A percentile compares a stretch with the other conserved stretches of the same genome.
Conservation (phyloP, 2,329 filamentous ascomycete species). For the Ophiognomonia clavigignenti-juglandacearum region DNA sequence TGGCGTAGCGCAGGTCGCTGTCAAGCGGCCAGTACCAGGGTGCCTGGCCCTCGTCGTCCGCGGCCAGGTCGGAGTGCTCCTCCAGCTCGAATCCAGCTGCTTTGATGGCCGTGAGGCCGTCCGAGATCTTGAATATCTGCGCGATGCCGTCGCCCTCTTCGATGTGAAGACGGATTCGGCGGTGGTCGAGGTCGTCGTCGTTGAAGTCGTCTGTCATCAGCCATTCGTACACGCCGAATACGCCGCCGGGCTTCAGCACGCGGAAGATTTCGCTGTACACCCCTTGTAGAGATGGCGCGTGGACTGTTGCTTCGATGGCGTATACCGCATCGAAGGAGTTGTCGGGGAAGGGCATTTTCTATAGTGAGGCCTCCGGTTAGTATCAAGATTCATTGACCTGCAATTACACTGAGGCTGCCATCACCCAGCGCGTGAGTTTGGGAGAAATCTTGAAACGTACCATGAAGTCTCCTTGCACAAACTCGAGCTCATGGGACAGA, state of each 20-base stretch:
- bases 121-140: conserved; percentile 88
- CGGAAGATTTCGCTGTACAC: conserved; percentile 94
- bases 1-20: conserved; percentile 79
- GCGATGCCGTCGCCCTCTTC: conserved; percentile 95
- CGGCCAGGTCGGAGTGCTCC: conserved; percentile 81
- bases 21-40: conserved; percentile 95
- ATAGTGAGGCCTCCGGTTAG: no score
- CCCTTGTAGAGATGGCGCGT: conserved; percentile 83
- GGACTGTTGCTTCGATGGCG: conserved; percentile 94
- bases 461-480: conserved; percentile 98
- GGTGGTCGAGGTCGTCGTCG: conserved; percentile 79
- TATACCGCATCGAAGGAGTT: conserved; percentile 94
- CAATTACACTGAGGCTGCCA: neutral
- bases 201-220: conserved; percentile 96
- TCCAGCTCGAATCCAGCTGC: conserved; percentile 81
- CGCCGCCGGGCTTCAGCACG: conserved; percentile 90
- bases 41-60: conserved; percentile 63
- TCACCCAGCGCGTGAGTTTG: neutral
- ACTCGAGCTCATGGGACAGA: conserved; percentile 72
- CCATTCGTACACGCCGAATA: conserved; percentile 98
- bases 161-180: conserved; percentile 87
- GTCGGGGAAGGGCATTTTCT: conserved; percentile 93
- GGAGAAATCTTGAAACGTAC: conserved; percentile 27
- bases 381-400: no score
- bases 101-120: conserved; percentile 78